Evolutionary conservation across 1,284 basidiomycete genomes (phyloP).

Genomic region (Porogramme epimiltina): DNA sequence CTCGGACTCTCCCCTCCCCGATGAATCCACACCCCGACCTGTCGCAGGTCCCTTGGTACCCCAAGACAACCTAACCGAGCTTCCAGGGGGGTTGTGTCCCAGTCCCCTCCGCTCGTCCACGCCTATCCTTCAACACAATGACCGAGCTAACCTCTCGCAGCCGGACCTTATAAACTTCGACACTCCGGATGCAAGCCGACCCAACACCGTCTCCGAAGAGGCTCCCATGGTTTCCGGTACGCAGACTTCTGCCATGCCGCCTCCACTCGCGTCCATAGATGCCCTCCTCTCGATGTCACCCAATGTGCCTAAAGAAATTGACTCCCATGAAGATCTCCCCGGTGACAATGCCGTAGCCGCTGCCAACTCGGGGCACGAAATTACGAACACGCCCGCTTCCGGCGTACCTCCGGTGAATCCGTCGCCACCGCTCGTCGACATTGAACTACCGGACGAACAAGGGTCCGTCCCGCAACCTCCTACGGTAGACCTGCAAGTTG

Average conservation of each 20-base stretch:
- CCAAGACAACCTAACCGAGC: constrained; percentile 6
- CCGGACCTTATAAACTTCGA: constrained; percentile 45
- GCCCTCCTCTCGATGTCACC: constrained; percentile 42
- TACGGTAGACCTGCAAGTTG: no score
- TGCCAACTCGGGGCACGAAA: no score
- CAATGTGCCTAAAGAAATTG: neutral
- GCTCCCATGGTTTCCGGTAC: neutral
- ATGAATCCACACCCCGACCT: neutral
- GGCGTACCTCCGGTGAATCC: no score
- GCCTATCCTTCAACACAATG: neutral
- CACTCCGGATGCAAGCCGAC: constrained; percentile 16
- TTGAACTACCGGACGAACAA: no score
- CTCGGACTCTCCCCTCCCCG: neutral
- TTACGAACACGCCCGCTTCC: no score
- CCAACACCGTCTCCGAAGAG: no score
- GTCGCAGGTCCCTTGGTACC: constrained; percentile 3
- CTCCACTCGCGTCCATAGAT: constrained; percentile 34
- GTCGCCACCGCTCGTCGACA: no score
- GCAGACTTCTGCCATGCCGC: neutral
- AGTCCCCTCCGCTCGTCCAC: constrained; percentile 1
- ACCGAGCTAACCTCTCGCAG: constrained; percentile 16
- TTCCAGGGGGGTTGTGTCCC: constrained; percentile 4
- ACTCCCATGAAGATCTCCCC: no score
- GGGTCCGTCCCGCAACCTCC: no score
- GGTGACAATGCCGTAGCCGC: no score